phyloP scores from a whole-genome alignment of 2,329 filamentous ascomycete species.

The Arachnomyces sp. region DNA sequence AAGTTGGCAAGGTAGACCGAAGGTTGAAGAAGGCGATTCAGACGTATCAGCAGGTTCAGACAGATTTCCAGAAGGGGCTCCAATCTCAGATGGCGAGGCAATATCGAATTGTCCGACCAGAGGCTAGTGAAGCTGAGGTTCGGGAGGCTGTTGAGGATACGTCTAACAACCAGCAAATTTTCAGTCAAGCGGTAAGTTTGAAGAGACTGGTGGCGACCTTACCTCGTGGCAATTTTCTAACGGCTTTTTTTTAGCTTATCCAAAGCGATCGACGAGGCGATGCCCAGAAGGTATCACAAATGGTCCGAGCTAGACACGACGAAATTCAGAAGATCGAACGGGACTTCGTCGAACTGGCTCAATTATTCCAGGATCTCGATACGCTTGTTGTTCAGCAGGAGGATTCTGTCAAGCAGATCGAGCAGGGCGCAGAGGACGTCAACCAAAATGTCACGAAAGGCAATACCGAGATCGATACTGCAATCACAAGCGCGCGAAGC shows the following conservation, averaged over 20 bases:
- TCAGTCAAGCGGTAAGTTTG: slow-evolving; percentile 62
- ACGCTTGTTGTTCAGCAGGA: slow-evolving; percentile 82
- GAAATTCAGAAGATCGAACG: slow-evolving; percentile 88
- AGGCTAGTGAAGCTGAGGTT: slow-evolving; percentile 72
- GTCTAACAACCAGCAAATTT: slow-evolving; percentile 65
- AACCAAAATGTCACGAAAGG: slow-evolving; percentile 77
- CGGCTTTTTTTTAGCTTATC: slow-evolving; percentile 51
- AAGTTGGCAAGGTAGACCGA: slow-evolving; percentile 74
- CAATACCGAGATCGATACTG: slow-evolving; percentile 74
- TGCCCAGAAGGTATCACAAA: slow-evolving; percentile 68
- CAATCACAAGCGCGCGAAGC: slow-evolving; percentile 70
- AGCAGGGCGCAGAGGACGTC: slow-evolving; percentile 79
- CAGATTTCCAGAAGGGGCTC: slow-evolving; percentile 69
- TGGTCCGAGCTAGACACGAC: slow-evolving; percentile 74
- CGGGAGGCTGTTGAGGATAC: slow-evolving; percentile 67
- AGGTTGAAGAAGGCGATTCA: slow-evolving; percentile 74
- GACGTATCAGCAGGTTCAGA: slow-evolving; percentile 72
- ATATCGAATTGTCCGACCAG: slow-evolving; percentile 79
- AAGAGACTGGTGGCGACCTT: too few relatives aligned
- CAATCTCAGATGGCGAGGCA: slow-evolving; percentile 81
- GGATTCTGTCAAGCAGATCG: slow-evolving; percentile 68
- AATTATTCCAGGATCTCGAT: slow-evolving; percentile 86
- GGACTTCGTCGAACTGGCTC: slow-evolving; percentile 77
- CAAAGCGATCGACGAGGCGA: slow-evolving; percentile 73
- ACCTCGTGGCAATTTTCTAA: slow-evolving; percentile 11